A percentile compares a stretch with the other conserved stretches of the same genome.
Evolutionary conservation across 805 yeast species (phyloP).

Genomic region (Candida verbasci): DNA sequence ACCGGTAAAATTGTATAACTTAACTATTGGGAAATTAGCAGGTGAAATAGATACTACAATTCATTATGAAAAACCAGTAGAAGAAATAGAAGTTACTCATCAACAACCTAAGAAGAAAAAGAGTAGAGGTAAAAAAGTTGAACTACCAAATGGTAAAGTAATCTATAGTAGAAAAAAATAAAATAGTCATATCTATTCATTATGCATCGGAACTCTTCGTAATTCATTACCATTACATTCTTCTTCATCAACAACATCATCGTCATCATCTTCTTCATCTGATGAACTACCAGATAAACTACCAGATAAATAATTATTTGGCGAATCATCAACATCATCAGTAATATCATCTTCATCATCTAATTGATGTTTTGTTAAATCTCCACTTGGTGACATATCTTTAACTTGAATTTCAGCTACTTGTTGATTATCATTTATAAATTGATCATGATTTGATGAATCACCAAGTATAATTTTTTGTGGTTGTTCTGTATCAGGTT

Average conservation of each 20-base stretch:
- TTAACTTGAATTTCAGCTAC: slow-evolving; percentile 14
- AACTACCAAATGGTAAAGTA: slow-evolving; percentile 60
- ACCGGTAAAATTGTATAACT: slow-evolving; percentile 44
- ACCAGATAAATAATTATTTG: slow-evolving; percentile 31
- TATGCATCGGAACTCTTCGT: slow-evolving; percentile 39
- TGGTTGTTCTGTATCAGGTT: slow-evolving; percentile 31
- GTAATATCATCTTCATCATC: slow-evolving; percentile 22
- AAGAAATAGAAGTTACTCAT: slow-evolving; percentile 9
- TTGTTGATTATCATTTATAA: slow-evolving; percentile 23
- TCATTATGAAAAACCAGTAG: slow-evolving; percentile 10
- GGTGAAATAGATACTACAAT: slow-evolving; percentile 15
- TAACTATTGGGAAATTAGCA: slow-evolving; percentile 32
- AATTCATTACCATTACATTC: slow-evolving; percentile 30
- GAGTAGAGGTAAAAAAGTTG: slow-evolving; percentile 41
- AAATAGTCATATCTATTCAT: slow-evolving; percentile 12
- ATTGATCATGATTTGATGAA: slow-evolving; percentile 28
- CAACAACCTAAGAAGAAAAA: slow-evolving; percentile 24
- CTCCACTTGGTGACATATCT: slow-evolving; percentile 31
- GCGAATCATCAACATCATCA: slow-evolving; percentile 19
- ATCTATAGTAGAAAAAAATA: slow-evolving; percentile 29
- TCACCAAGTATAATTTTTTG: slow-evolving; percentile 33
- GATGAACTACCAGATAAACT: slow-evolving; percentile 42
- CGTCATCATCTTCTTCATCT: slow-evolving; percentile 22
- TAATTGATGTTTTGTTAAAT: slow-evolving; percentile 13
- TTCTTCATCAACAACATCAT: slow-evolving; percentile 14